Evolutionary conservation across 768 basidiomycete genomes (phyloP).

Genomic region (Krasilnikovozyma curviuscula): DNA sequence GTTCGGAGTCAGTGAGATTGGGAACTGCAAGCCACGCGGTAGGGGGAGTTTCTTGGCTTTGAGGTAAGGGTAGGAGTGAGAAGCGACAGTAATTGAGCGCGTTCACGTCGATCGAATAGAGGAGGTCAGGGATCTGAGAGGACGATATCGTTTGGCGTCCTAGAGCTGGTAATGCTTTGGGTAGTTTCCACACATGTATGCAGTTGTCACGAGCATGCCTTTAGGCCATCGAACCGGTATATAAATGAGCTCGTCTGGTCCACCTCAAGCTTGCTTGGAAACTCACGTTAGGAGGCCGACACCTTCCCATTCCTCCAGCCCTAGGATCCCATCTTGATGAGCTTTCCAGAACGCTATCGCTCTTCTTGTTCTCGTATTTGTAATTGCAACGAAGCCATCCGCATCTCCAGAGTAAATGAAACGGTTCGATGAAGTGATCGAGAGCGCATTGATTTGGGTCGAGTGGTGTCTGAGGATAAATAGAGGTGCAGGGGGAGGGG

Average conservation of each 20-base stretch:
- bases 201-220: conserved; percentile 42
- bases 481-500: conserved; percentile 32
- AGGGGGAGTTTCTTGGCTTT: conserved; percentile 13
- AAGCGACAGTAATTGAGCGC: conserved; percentile 87
- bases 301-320: conserved; percentile 52
- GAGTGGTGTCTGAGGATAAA: conserved; percentile 60
- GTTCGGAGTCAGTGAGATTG: conserved; percentile 69
- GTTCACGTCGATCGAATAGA: conserved; percentile 68
- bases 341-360: conserved; percentile 55
- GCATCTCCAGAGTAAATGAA: conserved; percentile 72
- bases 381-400: conserved; percentile 54
- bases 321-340: conserved; percentile 57
- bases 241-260: background rate
- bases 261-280: background rate
- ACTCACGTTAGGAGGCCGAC: conserved; percentile 54
- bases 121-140: conserved; percentile 35
- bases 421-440: conserved; percentile 51
- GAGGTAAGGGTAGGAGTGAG: conserved; percentile 36
- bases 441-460: conserved; percentile 40
- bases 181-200: conserved; percentile 49
- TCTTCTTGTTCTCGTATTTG: conserved; percentile 57
- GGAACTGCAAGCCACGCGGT: conserved; percentile 58
- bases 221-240: conserved; percentile 16
- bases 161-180: conserved; percentile 32
- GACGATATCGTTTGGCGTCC: conserved; percentile 36